phyloP scores from a whole-genome alignment of 192 early-diverging fungal genomes.

The Funneliformis geosporum region DNA sequence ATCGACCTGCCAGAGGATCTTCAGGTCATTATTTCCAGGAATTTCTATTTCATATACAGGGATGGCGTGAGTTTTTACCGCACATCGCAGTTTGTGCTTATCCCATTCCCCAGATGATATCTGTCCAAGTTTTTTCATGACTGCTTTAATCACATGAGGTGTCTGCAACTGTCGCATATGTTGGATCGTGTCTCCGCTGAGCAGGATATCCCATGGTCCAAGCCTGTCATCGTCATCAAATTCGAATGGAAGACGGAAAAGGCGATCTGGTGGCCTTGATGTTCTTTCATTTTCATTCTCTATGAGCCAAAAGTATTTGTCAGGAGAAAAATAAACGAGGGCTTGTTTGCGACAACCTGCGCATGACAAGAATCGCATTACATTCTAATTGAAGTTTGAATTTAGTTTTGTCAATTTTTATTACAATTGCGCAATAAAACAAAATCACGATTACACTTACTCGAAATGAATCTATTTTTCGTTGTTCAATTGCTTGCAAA shows the following conservation, averaged over 20 bases:
- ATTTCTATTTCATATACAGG: conserved; percentile 14
- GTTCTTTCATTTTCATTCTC: background rate
- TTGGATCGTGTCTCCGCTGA: conserved; percentile 3
- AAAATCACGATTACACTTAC: background rate
- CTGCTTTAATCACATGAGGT: background rate
- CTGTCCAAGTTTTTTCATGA: conserved; percentile 6
- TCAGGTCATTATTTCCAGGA: background rate
- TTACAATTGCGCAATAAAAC: background rate
- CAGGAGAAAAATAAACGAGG: background rate
- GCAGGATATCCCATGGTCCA: conserved; percentile 11
- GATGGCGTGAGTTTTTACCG: too few species aligned
- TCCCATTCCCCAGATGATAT: conserved; percentile 20
- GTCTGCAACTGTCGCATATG: background rate
- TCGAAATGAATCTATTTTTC: conserved; percentile 14
- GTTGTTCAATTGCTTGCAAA: background rate
- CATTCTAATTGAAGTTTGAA: background rate
- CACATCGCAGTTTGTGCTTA: background rate
- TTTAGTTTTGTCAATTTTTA: background rate
- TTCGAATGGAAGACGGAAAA: conserved; percentile 21
- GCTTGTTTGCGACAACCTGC: background rate
- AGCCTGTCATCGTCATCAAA: conserved; percentile 6
- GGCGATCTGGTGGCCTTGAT: background rate
- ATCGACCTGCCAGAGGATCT: conserved; percentile 16
- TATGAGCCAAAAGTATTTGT: background rate
- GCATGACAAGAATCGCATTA: background rate